Evolutionary conservation across 2,329 filamentous ascomycete genomes (phyloP).

Genomic region (Scytalidium sp.): DNA sequence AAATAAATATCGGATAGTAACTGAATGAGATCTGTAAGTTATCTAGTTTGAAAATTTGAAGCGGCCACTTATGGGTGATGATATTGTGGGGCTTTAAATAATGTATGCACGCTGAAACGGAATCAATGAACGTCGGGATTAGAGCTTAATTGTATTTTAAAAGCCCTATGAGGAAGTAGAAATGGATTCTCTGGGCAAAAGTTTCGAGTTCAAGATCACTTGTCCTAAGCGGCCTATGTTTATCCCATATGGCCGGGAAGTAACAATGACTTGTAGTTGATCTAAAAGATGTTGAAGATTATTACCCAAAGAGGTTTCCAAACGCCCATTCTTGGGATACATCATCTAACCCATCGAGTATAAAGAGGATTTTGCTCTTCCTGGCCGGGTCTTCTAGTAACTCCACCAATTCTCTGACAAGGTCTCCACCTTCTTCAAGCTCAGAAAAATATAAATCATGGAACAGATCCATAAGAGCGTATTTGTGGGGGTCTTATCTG

Average conservation of each 20-base stretch:
- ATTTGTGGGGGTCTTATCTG: no score
- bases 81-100: no score
- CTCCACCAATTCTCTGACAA: background rate
- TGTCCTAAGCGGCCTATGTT: background rate
- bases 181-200: no score
- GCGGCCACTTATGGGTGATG: no score
- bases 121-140: no score
- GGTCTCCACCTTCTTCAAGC: background rate
- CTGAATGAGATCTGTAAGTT: no score
- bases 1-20: no score
- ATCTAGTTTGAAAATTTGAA: no score
- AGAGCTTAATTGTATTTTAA: no score
- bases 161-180: no score
- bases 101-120: no score
- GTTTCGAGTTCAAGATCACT: constrained; percentile 8
- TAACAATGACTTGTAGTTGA: background rate
- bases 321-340: background rate
- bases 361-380: background rate
- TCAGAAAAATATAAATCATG: background rate
- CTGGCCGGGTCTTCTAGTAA: background rate
- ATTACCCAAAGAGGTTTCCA: background rate
- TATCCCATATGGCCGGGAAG: background rate
- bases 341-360: background rate
- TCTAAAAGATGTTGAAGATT: background rate
- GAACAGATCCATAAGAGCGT: background rate